Percentiles rank a stretch among this genome's conserved stretches.
phyloP scores from a whole-genome alignment of 2,329 filamentous ascomycete genomes.

The Fusarium paranaense region DNA sequence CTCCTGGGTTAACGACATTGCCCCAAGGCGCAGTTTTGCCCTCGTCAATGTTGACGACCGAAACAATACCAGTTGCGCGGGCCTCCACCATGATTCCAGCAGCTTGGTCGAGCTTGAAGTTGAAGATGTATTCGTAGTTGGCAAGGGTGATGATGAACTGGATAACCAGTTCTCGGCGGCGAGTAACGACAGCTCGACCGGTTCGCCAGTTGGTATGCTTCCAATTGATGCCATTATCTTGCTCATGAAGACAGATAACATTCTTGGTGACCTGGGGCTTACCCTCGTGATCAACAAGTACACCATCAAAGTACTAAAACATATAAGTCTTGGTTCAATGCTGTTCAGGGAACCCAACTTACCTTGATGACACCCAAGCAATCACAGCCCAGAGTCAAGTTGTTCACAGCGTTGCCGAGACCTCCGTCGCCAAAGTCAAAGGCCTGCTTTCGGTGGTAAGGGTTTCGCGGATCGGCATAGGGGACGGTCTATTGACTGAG shows the following conservation, averaged over 20 bases:
- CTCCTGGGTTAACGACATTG: constrained; percentile 73
- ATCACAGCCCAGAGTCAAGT: constrained; percentile 74
- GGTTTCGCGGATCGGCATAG: constrained; percentile 72
- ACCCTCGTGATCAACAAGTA: constrained; percentile 47
- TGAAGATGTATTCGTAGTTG: constrained; percentile 75
- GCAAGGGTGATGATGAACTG: constrained; percentile 77
- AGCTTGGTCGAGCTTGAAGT: constrained; percentile 69
- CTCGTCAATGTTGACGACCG: constrained; percentile 68
- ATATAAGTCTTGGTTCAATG: not conserved
- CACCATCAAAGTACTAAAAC: constrained; percentile 51
- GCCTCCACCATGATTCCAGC: constrained; percentile 72
- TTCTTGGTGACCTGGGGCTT: constrained; percentile 58
- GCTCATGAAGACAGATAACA: constrained; percentile 76
- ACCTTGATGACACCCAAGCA: constrained; percentile 72
- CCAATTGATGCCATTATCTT: constrained; percentile 77
- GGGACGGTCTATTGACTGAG: constrained; percentile 58
- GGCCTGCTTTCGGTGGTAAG: constrained; percentile 75
- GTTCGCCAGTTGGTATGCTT: constrained; percentile 80
- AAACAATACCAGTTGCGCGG: constrained; percentile 74
- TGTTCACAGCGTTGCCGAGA: constrained; percentile 75
- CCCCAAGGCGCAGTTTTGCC: constrained; percentile 65
- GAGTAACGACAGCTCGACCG: constrained; percentile 68
- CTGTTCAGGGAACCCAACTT: rapidly evolving
- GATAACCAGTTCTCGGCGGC: constrained; percentile 72
- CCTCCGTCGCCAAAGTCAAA: constrained; percentile 79